Evolutionary conservation across 108 stramenopile genomes (phyloP).

Genomic region (Skeletonema grethae): DNA sequence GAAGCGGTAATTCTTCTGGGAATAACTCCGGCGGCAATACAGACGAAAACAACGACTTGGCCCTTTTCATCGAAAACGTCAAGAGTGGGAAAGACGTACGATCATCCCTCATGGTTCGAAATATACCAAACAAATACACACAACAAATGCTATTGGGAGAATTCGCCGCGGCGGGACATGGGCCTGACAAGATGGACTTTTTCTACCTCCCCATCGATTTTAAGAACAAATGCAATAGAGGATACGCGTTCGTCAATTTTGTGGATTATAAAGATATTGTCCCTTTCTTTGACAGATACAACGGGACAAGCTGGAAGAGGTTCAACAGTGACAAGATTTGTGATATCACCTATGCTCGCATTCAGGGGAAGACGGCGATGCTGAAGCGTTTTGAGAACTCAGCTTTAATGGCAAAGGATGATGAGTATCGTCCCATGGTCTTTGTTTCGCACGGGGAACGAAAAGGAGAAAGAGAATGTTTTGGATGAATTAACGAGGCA

Average conservation of each 20-base stretch:
- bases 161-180: conserved; percentile 87
- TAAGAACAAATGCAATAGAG: conserved; percentile 98
- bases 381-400: conserved; percentile 98
- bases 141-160: conserved; percentile 96
- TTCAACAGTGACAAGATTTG: conserved; percentile 99
- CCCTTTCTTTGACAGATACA: conserved; percentile 89
- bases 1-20: conserved; percentile 26
- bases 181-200: conserved; percentile 94
- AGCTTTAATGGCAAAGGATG: conserved; percentile 96
- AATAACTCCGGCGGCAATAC: conserved; percentile 16
- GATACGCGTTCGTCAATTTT: conserved; percentile 99
- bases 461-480: conserved; percentile 41
- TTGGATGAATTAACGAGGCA: neutral
- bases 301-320: conserved; percentile 91
- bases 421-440: conserved; percentile 94
- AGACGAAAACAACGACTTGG: conserved; percentile 48
- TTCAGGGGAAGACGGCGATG: conserved; percentile 98
- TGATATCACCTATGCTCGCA: conserved; percentile 97
- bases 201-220: conserved; percentile 99
- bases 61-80: conserved; percentile 73
- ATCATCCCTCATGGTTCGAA: conserved; percentile 98
- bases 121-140: conserved; percentile 99
- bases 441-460: conserved; percentile 63
- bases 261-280: conserved; percentile 87
- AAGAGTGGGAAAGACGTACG: conserved; percentile 84